phyloP scores from a whole-genome alignment of 2,329 filamentous ascomycete genomes.

The Thelonectria rubi region DNA sequence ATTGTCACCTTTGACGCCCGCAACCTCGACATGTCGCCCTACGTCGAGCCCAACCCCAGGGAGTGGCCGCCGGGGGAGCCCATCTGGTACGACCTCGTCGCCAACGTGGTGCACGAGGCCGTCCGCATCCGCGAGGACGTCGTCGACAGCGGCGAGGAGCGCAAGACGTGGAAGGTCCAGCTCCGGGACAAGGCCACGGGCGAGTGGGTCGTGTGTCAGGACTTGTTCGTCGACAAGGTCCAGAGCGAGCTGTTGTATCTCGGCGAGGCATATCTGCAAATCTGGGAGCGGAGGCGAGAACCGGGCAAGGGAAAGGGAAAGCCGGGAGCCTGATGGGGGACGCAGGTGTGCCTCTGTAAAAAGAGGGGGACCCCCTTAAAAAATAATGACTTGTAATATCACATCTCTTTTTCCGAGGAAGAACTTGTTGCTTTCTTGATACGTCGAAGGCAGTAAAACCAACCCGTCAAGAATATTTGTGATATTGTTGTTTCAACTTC shows the following conservation, averaged over 20 bases:
- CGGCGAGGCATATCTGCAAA: conserved; percentile 93
- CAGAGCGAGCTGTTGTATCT: conserved; percentile 90
- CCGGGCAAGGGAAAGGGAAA: conserved; percentile 42
- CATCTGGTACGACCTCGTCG: conserved; percentile 93
- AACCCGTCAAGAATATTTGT: conserved; percentile 22
- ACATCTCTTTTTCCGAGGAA: conserved; percentile 3
- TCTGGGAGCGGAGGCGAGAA: conserved; percentile 86
- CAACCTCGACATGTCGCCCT: conserved; percentile 85
- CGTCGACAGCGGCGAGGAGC: conserved; percentile 86
- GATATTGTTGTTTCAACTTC: conserved; percentile 14
- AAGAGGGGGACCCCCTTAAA: conserved; percentile 11
- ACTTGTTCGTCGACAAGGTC: conserved; percentile 90
- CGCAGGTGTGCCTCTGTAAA: neutral
- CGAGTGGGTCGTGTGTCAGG: conserved; percentile 94
- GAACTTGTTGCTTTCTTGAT: neutral
- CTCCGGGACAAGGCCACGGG: conserved; percentile 81
- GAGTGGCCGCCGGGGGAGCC: conserved; percentile 79
- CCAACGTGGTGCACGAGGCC: conserved; percentile 91
- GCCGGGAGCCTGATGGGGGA: conserved; percentile 25
- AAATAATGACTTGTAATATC: conserved; percentile 30
- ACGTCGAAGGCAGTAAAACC: conserved; percentile 11
- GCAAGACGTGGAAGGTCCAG: conserved; percentile 94
- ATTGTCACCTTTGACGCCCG: conserved; percentile 95
- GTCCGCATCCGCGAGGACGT: conserved; percentile 83
- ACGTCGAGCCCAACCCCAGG: conserved; percentile 85